Evolutionary conservation across 2,329 filamentous ascomycete species (phyloP), one percentile per base, ranked within the genome.

Genomic region (Ciborinia camelliae): DNA sequence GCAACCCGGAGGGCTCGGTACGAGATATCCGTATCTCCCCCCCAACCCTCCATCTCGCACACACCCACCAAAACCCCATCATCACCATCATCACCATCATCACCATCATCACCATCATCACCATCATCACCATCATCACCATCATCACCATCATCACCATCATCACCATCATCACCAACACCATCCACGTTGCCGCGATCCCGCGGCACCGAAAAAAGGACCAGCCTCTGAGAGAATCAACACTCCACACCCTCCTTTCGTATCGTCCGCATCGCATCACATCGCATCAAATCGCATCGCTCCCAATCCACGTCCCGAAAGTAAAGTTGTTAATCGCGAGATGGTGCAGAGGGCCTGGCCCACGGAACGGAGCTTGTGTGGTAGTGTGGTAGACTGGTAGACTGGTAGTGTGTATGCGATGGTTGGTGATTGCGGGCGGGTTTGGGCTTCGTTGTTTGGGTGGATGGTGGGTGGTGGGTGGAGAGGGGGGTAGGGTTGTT

Each of bases 171-270:
- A 93, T 91, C 20, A 81, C 81, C 1, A 76, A 92, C 32, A 93
- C 91, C 39, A 77, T 94, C 61, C 91, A 95, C 75, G 95, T 95
- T 73, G 91, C 88, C 2, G 91, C 95, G 76, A 81, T 82, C 82
- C 0, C 81, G 81, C 2, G 78, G 81, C 2, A 75, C 77, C 8
- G 91, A 95, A n/a, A n/a, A n/a, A n/a, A n/a, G n/a, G n/a, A n/a
- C n/a, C n/a, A n/a, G n/a, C n/a, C n/a, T n/a, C n/a, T n/a, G n/a
- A n/a, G n/a, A n/a, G n/a, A n/a, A n/a, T n/a, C n/a, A n/a, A n/a
- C n/a, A 77, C 79, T 94, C 18, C 74, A 79, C 15, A 84, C 81
- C 1, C 76, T 95, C 62, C 79, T 96, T 51, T 79, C 77, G 0
- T 94, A 86, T 81, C 68, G 76, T 52, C 91, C 91, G 0, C 82